Evolutionary conservation across 192 early-diverging fungal genomes (phyloP), one percentile per base, ranked within the genome.

Genomic region (Funneliformis mosseae): DNA sequence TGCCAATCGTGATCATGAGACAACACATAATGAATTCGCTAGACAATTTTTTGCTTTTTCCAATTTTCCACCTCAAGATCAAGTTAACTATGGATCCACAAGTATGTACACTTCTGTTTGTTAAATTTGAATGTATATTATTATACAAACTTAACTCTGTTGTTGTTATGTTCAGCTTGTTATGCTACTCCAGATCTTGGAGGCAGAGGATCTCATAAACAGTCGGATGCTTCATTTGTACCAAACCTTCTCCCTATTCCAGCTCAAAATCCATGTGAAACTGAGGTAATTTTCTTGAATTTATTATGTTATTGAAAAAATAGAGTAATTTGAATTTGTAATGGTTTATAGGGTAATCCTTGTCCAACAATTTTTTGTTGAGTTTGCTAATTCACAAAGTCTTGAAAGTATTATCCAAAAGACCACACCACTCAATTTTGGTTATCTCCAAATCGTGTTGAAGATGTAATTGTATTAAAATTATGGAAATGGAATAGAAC

Each of bases 341-440:
- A 71, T 42, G 39, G 39, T 71, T 71, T 71, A 21, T 71, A 71
- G 69, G 69, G 69, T 71, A 71, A 71, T 5, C 69, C 69, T 43
- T 71, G 69, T 39, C 69, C 69, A 6, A 71, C n/a, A 38, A 8
- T 16, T 71, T 39, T 43, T 71, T 8, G 41, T 71, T 71, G 69
- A 71, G 69, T 39, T 45, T 14, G 69, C 41, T 71, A 45, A 45
- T 71, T 33, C 69, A 27, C 23, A 71, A 71, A 71, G 28, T 23
- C 18, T 71, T 71, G n/a, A 12, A 21, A 71, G 69, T 27, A 71
- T 71, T 43, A 71, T 71, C 10, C 42, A 71, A 16, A 70, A 70
- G 68, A 70, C 68, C 8, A 70, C 68, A 70, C 68, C 8, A 70
- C 68, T 3, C 69, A 71, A 71, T 71, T 71, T 39, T 71, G 69